A percentile compares a stretch with the other conserved stretches of the same genome.
Evolutionary conservation across 345 rosid species (phyloP).

Genomic region (Murraya paniculata): DNA sequence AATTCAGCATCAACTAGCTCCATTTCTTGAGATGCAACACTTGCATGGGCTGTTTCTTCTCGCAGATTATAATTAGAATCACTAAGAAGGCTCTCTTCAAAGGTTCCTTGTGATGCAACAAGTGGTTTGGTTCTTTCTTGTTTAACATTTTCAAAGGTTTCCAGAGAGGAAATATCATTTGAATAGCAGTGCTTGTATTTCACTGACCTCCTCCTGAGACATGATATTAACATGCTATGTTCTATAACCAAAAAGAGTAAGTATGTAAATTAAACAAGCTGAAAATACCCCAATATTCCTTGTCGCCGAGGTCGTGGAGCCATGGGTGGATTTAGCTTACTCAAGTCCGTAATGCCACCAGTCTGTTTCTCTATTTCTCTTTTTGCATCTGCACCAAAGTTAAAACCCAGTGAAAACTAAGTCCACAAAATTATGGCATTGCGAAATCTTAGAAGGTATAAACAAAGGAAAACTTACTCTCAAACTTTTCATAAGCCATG

Average conservation of each 20-base stretch:
- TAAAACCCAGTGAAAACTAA: conserved; percentile 7
- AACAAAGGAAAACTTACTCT: conserved; percentile 45
- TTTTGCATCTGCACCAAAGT: conserved; percentile 49
- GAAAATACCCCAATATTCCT: conserved; percentile 57
- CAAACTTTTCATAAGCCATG: conserved; percentile 53
- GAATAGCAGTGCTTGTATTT: conserved; percentile 47
- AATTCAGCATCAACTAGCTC: conserved; percentile 27
- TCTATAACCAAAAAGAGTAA: conserved; percentile 1
- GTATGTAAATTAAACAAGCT: neutral
- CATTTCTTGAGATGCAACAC: conserved; percentile 30
- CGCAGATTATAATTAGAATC: conserved; percentile 23
- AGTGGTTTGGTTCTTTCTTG: conserved; percentile 29
- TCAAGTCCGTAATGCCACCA: conserved; percentile 36
- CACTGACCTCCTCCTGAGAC: conserved; percentile 45
- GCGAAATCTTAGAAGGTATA: neutral
- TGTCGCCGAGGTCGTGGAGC: conserved; percentile 57
- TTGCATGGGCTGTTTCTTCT: conserved; percentile 28
- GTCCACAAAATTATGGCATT: conserved; percentile 6
- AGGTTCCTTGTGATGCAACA: conserved; percentile 31
- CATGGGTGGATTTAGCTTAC: conserved; percentile 32
- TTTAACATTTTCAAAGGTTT: conserved; percentile 29
- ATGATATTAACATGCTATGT: conserved; percentile 12
- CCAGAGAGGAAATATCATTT: conserved; percentile 32
- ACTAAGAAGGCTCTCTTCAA: conserved; percentile 30
- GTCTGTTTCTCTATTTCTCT: conserved; percentile 72